phyloP scores from a whole-genome alignment of 2,329 filamentous ascomycete genomes.

The Venturia asperata region DNA sequence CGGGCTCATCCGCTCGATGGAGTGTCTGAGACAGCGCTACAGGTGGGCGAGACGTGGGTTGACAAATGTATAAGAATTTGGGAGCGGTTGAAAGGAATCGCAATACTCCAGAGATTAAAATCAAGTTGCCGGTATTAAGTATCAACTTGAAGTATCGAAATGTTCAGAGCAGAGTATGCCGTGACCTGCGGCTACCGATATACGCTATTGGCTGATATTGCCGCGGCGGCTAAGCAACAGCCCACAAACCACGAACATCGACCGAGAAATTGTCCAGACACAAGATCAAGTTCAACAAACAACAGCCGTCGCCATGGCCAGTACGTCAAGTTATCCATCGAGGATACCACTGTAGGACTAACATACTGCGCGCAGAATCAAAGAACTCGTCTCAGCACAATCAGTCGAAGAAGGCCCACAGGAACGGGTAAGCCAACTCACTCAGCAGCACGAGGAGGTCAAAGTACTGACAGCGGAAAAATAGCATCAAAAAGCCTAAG shows the following conservation, averaged over 20 bases:
- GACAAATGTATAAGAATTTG: neutral
- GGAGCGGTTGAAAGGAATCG: neutral
- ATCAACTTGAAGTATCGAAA: neutral
- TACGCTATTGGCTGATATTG: neutral
- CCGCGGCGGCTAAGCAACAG: neutral
- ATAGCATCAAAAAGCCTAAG: constrained; percentile 99
- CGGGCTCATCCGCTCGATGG: neutral
- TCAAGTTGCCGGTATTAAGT: neutral
- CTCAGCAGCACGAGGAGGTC: neutral
- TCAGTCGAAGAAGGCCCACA: constrained; percentile 96
- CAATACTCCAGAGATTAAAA: neutral
- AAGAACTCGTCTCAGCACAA: constrained; percentile 99
- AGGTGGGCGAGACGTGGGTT: neutral
- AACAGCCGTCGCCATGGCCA: constrained; percentile 20
- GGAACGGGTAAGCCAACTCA: constrained; percentile 68
- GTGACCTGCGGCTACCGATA: neutral
- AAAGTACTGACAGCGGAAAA: constrained; percentile 8
- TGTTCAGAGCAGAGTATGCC: constrained; percentile 1
- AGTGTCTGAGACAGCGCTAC: neutral
- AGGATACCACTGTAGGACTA: neutral
- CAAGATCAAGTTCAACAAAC: constrained; percentile 1
- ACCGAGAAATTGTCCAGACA: neutral
- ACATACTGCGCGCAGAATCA: constrained; percentile 59
- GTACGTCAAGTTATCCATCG: constrained; percentile 9
- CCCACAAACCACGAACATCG: neutral